Conservation (phyloP, 73 alveolate genomes). For the Paraurostyla sp. region DNA sequence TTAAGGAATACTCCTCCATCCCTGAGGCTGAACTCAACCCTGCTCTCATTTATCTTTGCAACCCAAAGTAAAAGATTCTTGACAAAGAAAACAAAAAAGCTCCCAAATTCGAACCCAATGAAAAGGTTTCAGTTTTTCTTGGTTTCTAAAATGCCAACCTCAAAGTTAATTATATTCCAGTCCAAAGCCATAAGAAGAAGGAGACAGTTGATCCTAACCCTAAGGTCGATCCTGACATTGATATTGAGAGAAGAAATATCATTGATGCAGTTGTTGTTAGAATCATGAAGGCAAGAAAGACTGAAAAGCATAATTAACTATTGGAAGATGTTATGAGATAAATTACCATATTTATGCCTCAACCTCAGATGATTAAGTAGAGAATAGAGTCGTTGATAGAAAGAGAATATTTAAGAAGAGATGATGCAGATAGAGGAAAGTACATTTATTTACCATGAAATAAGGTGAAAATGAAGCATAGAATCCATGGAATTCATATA, state of each 20-base stretch:
- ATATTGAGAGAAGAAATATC: constrained; percentile 71
- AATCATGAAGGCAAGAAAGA: constrained; percentile 84
- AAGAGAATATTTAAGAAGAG: constrained; percentile 88
- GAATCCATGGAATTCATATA: not conserved
- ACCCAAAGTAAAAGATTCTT: constrained; percentile 77
- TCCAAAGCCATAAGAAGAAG: constrained; percentile 58
- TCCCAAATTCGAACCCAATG: constrained; percentile 68
- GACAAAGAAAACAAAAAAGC: constrained; percentile 70
- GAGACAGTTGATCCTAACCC: constrained; percentile 47
- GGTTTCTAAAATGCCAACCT: constrained; percentile 55
- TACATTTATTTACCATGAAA: constrained; percentile 84
- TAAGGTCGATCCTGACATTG: constrained; percentile 68
- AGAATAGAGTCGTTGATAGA: constrained; percentile 91
- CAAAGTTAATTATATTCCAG: constrained; percentile 66
- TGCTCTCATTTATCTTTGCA: constrained; percentile 68
- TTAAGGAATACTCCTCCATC: constrained; percentile 70
- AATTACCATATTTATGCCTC: constrained; percentile 89
- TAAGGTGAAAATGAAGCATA: not conserved
- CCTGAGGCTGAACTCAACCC: constrained; percentile 70
- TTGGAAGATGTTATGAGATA: constrained; percentile 88
- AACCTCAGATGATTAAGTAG: constrained; percentile 93
- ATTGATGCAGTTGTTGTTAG: constrained; percentile 84
- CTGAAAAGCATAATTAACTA: constrained; percentile 83
- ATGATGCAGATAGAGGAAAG: constrained; percentile 82
- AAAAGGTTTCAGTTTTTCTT: constrained; percentile 53